Conservation (phyloP, 1,284 basidiomycete species). For the Naganishia sp. region DNA sequence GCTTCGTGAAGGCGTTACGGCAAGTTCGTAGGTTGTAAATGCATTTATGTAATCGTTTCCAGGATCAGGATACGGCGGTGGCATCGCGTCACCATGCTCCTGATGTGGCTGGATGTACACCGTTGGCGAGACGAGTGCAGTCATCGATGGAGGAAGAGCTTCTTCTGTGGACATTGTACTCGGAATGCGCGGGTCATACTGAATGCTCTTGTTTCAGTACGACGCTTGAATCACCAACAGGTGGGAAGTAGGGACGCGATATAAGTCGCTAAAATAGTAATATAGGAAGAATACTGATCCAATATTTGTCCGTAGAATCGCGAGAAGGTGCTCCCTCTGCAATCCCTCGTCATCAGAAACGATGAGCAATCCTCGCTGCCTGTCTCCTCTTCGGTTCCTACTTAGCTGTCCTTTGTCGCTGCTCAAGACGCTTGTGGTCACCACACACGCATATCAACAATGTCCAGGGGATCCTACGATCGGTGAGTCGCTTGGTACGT, state of each 20-base stretch:
- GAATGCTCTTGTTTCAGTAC: conserved; percentile 14
- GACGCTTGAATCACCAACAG: not conserved
- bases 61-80: not conserved
- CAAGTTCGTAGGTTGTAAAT: not conserved
- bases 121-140: not conserved
- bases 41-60: not conserved
- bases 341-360: conserved; percentile 26
- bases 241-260: conserved; percentile 1
- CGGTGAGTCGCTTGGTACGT: not conserved
- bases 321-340: conserved; percentile 12
- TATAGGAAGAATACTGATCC: not conserved
- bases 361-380: conserved; percentile 15
- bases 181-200: not conserved
- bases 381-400: not conserved
- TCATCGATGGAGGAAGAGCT: not conserved
- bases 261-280: not conserved
- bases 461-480: conserved; percentile 26
- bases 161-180: not conserved
- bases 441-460: not conserved
- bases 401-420: not conserved
- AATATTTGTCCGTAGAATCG: too few species aligned
- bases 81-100: not conserved
- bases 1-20: not conserved
- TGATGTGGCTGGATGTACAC: not conserved
- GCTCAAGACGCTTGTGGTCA: not conserved